Conservation (phyloP, 352 stramenopile genomes). For the Pythium myriotylum region DNA sequence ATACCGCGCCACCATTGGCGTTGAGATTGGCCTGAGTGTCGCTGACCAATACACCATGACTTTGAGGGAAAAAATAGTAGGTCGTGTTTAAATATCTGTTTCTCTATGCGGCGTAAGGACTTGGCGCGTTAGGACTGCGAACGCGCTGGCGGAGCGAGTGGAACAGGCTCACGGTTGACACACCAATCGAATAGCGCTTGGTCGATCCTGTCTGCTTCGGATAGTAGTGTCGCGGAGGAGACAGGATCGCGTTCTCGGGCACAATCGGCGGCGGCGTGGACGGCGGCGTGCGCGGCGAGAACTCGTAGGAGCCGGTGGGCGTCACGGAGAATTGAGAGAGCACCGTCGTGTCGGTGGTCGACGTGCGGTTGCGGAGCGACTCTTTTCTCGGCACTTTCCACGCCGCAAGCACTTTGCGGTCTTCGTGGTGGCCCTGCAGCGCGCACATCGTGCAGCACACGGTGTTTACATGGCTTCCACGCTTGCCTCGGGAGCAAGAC, state of each 20-base stretch:
- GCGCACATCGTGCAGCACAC: constrained; percentile 19
- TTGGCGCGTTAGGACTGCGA: not conserved
- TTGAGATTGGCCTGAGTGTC: too few species aligned
- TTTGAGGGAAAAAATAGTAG: too few species aligned
- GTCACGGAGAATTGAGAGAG: constrained; percentile 18
- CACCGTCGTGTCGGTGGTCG: constrained; percentile 12
- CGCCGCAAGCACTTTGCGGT: constrained; percentile 1
- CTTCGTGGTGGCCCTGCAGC: not conserved
- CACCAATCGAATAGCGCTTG: constrained; percentile 15
- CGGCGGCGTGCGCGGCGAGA: not conserved
- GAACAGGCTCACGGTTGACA: constrained; percentile 10
- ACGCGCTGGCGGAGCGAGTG: constrained; percentile 21
- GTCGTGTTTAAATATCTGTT: not conserved
- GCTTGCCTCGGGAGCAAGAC: not conserved
- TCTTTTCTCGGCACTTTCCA: constrained; percentile 4
- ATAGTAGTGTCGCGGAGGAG: constrained; percentile 10
- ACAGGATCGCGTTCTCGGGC: constrained; percentile 19
- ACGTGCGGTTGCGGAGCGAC: not conserved
- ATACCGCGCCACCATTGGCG: too few species aligned
- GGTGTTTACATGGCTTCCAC: not conserved
- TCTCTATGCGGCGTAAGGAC: not conserved
- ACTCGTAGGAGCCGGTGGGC: constrained; percentile 3
- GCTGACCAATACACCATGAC: too few species aligned
- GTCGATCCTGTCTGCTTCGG: not conserved
- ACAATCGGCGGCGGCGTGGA: constrained; percentile 11